Evolutionary conservation across 2,329 filamentous ascomycete genomes (phyloP).

Genomic region (Fusarium succisae): DNA sequence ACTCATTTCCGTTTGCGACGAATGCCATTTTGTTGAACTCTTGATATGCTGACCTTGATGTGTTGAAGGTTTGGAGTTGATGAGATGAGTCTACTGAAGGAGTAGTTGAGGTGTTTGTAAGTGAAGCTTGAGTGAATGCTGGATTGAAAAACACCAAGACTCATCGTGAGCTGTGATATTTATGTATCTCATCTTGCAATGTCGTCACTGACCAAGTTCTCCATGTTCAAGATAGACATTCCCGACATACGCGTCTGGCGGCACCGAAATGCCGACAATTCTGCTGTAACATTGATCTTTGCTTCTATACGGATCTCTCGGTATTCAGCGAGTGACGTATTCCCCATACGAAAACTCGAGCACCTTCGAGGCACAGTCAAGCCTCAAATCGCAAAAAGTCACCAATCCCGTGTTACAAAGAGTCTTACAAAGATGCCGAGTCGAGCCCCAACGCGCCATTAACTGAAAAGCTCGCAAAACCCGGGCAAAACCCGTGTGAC

Average conservation of each 20-base stretch:
- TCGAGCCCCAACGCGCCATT: neutral
- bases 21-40: neutral
- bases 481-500: neutral
- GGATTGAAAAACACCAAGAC: neutral
- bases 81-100: neutral
- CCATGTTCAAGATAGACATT: neutral
- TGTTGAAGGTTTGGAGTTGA: neutral
- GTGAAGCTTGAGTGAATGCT: neutral
- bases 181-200: neutral
- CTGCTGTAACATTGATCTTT: neutral
- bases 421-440: neutral
- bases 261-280: neutral
- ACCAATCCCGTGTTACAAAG: neutral
- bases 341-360: neutral
- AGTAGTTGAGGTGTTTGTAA: neutral
- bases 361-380: neutral
- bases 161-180: neutral
- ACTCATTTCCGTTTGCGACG: neutral
- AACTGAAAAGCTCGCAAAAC: neutral
- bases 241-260: neutral
- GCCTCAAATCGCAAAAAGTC: neutral
- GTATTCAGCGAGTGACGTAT: neutral
- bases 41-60: neutral
- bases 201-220: neutral
- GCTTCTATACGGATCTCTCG: neutral